A percentile compares a stretch with the other conserved stretches of the same genome.
These are phyloP conservation scores for Metschnikowia reukaufii DNA, from an alignment of 805 yeast species.

Conservation along the genomic window DNA sequence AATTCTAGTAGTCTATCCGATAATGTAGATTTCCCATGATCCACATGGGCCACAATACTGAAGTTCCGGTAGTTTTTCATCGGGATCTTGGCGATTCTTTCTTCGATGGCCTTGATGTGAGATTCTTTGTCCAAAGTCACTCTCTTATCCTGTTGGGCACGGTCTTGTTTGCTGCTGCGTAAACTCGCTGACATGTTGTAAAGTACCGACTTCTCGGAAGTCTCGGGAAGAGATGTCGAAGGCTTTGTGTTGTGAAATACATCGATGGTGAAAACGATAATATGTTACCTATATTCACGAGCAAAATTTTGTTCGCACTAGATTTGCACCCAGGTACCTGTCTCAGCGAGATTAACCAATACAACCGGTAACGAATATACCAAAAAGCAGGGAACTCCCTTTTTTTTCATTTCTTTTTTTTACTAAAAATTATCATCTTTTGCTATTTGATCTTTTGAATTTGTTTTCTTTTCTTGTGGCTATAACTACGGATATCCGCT, in stretches of 20 bases:
- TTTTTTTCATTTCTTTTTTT: too few species aligned
- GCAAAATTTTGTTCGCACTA: constrained; percentile 11
- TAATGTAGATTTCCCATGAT: constrained; percentile 84
- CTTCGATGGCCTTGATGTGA: constrained; percentile 39
- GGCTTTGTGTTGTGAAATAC: neutral
- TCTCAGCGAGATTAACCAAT: neutral
- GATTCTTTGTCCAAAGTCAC: constrained; percentile 33
- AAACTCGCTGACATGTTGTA: neutral
- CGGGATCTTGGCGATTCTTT: constrained; percentile 75
- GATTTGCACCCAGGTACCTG: constrained; percentile 12
- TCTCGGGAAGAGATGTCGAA: neutral
- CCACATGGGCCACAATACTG: constrained; percentile 95
- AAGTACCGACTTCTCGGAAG: constrained; percentile 3
- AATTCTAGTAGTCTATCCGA: constrained; percentile 85
- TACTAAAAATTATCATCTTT: neutral
- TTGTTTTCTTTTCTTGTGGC: neutral
- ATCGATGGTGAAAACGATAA: neutral
- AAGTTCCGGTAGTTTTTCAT: constrained; percentile 82
- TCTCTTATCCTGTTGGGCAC: constrained; percentile 28
- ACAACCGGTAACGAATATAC: neutral
- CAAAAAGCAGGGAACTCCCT: too few species aligned
- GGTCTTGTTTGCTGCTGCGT: constrained; percentile 16
- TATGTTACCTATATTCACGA: neutral
- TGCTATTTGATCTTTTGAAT: neutral
- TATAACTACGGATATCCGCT: too few species aligned